These are phyloP conservation scores for Fagopyrum tataricum DNA, from an alignment of 148 eudicot species.

Conservation along the genomic window DNA sequence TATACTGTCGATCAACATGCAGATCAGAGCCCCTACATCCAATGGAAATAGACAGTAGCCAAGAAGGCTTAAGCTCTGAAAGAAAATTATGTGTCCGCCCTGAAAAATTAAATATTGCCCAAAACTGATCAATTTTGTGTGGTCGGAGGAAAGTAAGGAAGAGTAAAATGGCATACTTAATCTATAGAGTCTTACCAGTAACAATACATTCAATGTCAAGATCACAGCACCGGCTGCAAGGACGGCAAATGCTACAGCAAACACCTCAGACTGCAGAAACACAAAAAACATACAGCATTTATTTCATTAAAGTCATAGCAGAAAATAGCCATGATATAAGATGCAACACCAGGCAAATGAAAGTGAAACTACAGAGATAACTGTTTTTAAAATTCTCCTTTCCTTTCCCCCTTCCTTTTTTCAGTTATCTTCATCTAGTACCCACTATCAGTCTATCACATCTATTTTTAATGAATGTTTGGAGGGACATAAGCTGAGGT, in stretches of 20 bases:
- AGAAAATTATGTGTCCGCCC: conserved; percentile 99
- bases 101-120: conserved; percentile 17
- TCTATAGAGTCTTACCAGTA: conserved; percentile 53
- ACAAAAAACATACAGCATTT: background rate
- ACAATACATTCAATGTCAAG: conserved; percentile 83
- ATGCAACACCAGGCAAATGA: background rate
- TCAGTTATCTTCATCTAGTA: background rate
- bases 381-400: background rate
- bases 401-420: background rate
- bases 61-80: conserved; percentile 90
- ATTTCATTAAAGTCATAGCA: background rate
- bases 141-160: background rate
- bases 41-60: conserved; percentile 95
- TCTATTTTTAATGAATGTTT: too few relatives aligned
- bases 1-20: conserved; percentile 87
- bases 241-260: conserved; percentile 96
- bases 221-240: conserved; percentile 98
- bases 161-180: background rate
- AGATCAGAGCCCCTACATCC: conserved; percentile 80
- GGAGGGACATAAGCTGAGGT: background rate
- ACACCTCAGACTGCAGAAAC: conserved; percentile 77
- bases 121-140: background rate
- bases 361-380: background rate
- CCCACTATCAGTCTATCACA: background rate
- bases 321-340: background rate